Evolutionary conservation across 2,329 filamentous ascomycete genomes (phyloP), one percentile per base, ranked within the genome.

Genomic region (Colletotrichum ledebouriae): DNA sequence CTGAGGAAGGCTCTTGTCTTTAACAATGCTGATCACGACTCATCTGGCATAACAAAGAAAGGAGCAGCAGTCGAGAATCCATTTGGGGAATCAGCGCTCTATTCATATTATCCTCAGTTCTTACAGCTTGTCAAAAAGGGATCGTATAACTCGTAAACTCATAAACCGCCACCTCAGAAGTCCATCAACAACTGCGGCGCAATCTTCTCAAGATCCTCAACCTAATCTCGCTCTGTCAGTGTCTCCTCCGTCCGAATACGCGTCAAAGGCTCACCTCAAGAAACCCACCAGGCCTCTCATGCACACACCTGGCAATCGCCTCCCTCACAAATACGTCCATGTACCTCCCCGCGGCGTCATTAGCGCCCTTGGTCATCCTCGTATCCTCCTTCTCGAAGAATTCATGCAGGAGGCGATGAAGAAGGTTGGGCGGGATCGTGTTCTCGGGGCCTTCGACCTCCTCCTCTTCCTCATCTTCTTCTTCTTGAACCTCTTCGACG

Each of bases 261-360:
- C 6, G 15, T 56, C 3, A 3, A 5, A 41, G 69, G 78, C 87
- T 79, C 72, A 94, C 91, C 87, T 96, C 93, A 41, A 95, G 77
- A 75, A 94, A 94, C 4, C 87, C 89, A 67, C 88, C 84, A 37
- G 83, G 83, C 76, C 91, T 90, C 82, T 93, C 92, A 67, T 89
- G 89, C 10, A 90, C 88, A 44, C 93, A 90, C 75, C 95, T 82
- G 15, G 94, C 93, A 76, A 98, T 89, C 1, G 94, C 93, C 81
- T 98, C 95, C 70, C 92, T 86, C 60, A 97, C 92, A 80, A 98
- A 98, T 0, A 95, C 88, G 78, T 98, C 94, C 79, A 98, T 86
- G 77, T 98, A 98, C 80, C 91, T 94, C 13, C 89, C 91, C 67
- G 94, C 87, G 1, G 94, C 87, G 6, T 83, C 85, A 76, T 94